These are phyloP conservation scores for Boletales sp. DNA, from an alignment of 768 basidiomycete genomes.

Conservation along the genomic window DNA sequence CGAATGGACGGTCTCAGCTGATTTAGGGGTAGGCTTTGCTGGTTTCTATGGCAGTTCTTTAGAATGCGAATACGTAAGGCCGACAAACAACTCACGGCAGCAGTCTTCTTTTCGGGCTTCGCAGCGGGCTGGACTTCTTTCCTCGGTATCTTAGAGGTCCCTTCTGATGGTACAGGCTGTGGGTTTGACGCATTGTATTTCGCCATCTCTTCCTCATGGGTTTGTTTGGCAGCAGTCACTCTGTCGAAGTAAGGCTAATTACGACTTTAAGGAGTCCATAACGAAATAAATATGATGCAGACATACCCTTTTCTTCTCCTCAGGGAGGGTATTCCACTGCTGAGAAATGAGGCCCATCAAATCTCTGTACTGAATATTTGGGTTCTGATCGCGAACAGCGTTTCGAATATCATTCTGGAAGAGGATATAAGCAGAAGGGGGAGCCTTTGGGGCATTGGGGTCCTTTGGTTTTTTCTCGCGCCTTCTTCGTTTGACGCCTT, in stretches of 20 bases:
- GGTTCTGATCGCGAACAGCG: slow-evolving; percentile 62
- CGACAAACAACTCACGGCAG: slow-evolving; percentile 16
- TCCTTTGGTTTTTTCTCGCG: slow-evolving; percentile 69
- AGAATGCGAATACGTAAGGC: slow-evolving; percentile 12
- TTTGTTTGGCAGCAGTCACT: slow-evolving; percentile 57
- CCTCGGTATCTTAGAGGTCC: slow-evolving; percentile 33
- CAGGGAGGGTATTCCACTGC: slow-evolving; percentile 67
- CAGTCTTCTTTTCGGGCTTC: slow-evolving; percentile 26
- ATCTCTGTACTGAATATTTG: slow-evolving; percentile 65
- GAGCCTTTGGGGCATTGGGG: slow-evolving; percentile 92
- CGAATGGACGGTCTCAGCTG: slow-evolving; percentile 21
- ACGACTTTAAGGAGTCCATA: neutral
- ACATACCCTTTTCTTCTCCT: slow-evolving; percentile 73
- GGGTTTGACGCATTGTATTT: slow-evolving; percentile 58
- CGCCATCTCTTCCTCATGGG: slow-evolving; percentile 60
- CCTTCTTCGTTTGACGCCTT: slow-evolving; percentile 34
- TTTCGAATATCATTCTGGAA: slow-evolving; percentile 91
- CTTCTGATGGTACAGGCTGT: slow-evolving; percentile 46
- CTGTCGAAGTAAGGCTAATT: slow-evolving; percentile 32
- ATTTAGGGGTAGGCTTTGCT: slow-evolving; percentile 22
- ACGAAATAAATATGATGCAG: neutral
- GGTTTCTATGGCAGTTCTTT: slow-evolving; percentile 22
- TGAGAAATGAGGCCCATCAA: slow-evolving; percentile 68
- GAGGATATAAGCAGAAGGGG: slow-evolving; percentile 87
- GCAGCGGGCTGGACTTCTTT: slow-evolving; percentile 26